Evolutionary conservation across 2,329 filamentous ascomycete species (phyloP), one percentile per base, ranked within the genome.

Genomic region (Pseudogymnoascus sp.): DNA sequence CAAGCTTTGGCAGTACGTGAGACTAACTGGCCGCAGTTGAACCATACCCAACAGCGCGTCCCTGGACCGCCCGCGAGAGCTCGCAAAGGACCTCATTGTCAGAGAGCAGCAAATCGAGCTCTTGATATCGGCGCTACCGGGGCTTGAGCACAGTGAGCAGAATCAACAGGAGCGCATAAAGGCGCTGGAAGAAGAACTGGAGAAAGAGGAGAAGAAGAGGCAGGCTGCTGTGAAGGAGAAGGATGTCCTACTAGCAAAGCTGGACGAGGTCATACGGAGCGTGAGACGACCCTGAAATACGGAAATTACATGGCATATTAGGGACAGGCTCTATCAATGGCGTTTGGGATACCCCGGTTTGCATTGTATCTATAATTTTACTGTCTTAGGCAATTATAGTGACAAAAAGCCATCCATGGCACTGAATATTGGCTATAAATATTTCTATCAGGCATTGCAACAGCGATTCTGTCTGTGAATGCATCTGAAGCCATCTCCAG

Each of bases 71-170:
- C 83, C 91, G 71, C 79, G 85, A 64, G 90, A 93, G 73, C 79
- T 95, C 61, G 88, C 89, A 38, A 83, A 84, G 65, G 90, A 93
- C 72, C 79, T 95, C 25, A 87, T 93, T 63, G 74, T 89, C 63
- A 91, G 93, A 71, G 88, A 92, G 69, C 89, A 93, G 76, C 89
- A 93, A 76, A 91, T 95, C 65, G 90, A 95, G 73, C 80, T 84
- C 49, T 77, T 95, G 58, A 89, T 93, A 63, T 88, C 86, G 14
- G 84, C 82, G 21, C 79, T 96, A 1, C 91, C 91, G 0, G 91
- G 91, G 0, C 78, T 95, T 21, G 88, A 91, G 49, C 90, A 87
- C 65, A 93, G 88, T 70, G 89, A 93, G 73, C 80, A 83, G 65
- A 88, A 92, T 70, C 91, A 96, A 74, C 83, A 89, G 71, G 80